phyloP scores from a whole-genome alignment of 371 early-diverging fungal species.

The Sporodiniella umbellata region DNA sequence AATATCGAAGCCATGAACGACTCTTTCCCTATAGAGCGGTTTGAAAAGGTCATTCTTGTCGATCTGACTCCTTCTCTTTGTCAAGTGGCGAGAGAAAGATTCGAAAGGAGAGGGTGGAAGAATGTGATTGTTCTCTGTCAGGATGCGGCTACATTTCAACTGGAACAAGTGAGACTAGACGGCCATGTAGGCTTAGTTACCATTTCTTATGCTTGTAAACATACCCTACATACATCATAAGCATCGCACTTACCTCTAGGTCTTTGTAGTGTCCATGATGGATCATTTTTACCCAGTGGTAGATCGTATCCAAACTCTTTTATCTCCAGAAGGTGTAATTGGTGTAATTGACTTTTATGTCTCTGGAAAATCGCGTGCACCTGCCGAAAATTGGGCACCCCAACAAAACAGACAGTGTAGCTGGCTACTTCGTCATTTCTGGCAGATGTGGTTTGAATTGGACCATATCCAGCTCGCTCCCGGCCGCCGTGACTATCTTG shows the following conservation, averaged over 20 bases:
- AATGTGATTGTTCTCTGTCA: slow-evolving; percentile 80
- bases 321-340: slow-evolving; percentile 69
- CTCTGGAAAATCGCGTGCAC: slow-evolving; percentile 55
- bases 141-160: slow-evolving; percentile 68
- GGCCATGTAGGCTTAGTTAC: slow-evolving; percentile 74
- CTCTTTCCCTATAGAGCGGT: slow-evolving; percentile 69
- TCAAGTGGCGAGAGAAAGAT: slow-evolving; percentile 73
- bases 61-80: slow-evolving; percentile 84
- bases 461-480: slow-evolving; percentile 80
- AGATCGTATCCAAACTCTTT: slow-evolving; percentile 61
- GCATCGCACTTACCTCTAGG: neutral
- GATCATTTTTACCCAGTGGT: slow-evolving; percentile 70
- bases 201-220: slow-evolving; percentile 77
- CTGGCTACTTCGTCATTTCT: slow-evolving; percentile 82
- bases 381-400: slow-evolving; percentile 55
- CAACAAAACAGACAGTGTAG: slow-evolving; percentile 56
- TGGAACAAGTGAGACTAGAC: slow-evolving; percentile 43
- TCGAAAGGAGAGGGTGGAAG: slow-evolving; percentile 70
- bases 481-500: slow-evolving; percentile 81
- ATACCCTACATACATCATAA: neutral
- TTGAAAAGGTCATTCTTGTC: slow-evolving; percentile 77
- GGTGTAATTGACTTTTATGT: slow-evolving; percentile 83
- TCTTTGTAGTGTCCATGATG: slow-evolving; percentile 71
- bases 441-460: slow-evolving; percentile 75
- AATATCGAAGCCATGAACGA: slow-evolving; percentile 84